Percentiles rank a stretch among this genome's conserved stretches.
These are phyloP conservation scores for Eutypa lata DNA, from an alignment of 2,329 filamentous ascomycete species.

Conservation along the genomic window DNA sequence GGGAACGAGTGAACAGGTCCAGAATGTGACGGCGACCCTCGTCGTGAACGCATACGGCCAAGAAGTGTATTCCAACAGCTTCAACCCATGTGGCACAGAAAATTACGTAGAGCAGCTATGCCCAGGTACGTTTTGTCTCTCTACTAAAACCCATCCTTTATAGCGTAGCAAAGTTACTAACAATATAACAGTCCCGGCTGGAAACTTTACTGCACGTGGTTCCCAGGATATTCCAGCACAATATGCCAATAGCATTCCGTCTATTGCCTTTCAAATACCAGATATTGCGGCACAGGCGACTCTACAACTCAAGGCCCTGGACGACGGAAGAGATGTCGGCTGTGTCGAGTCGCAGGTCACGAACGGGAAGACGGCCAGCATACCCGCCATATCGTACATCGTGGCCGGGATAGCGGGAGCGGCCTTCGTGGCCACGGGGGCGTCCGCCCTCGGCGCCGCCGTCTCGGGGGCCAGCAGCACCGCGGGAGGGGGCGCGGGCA, in stretches of 20 bases:
- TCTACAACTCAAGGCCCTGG: conserved; percentile 65
- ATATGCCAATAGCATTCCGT: conserved; percentile 73
- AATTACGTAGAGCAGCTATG: conserved; percentile 74
- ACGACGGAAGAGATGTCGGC: conserved; percentile 62
- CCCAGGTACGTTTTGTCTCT: conserved; percentile 55
- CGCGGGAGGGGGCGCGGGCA: conserved; percentile 55
- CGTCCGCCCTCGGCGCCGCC: conserved; percentile 64
- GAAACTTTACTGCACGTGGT: conserved; percentile 71
- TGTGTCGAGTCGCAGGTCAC: conserved; percentile 79
- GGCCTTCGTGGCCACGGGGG: conserved; percentile 70
- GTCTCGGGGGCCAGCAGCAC: conserved; percentile 53
- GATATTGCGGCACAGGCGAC: conserved; percentile 86
- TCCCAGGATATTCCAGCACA: conserved; percentile 66
- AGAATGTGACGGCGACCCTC: conserved; percentile 77
- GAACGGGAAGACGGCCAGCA: conserved; percentile 80
- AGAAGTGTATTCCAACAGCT: conserved; percentile 72
- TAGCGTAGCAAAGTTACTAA: conserved; percentile 13
- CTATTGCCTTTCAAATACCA: conserved; percentile 85
- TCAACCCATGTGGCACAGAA: conserved; percentile 73
- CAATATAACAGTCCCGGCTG: conserved; percentile 60
- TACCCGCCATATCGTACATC: conserved; percentile 76
- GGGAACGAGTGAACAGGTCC: conserved; percentile 67
- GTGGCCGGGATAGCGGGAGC: conserved; percentile 84
- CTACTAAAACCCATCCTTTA: not conserved
- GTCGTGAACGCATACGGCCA: conserved; percentile 81